Base-by-base conservation (phyloP, 345 rosid species). In the Garcia nutans region DNA sequence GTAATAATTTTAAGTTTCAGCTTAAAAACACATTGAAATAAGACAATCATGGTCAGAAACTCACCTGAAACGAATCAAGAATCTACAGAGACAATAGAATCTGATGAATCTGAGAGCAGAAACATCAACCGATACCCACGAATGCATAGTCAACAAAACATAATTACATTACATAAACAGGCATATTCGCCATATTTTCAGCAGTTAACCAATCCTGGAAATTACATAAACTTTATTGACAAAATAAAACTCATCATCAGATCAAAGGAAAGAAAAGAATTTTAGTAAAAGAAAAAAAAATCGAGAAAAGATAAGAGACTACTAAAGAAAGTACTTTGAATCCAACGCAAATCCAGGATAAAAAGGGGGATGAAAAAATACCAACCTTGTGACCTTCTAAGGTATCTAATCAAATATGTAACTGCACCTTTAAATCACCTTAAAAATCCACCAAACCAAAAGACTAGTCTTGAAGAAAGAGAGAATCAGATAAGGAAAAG, bases 61-160 rank as follows among this genome's bases (percentile, higher is more conserved):
- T 85, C 41, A 81, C 86, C 86, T 42, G 73, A 71, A 73, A 85
- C 45, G 49, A 76, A 68, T 63, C 55, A 83, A 78, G 78, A 83
- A 76, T 83, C 80, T 72, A 85, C 84, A 76, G 83, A 84, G 77
- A 78, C 71, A 75, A 71, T 0, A 79, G 84, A 84, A 82, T 66
- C 82, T 74, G 82, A 78, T 64, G 80, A 82, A 78, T 81, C 75
- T 70, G 70, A 77, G 54, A 86, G 79, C 87, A 85, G 84, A 65
- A 62, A 74, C 79, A 81, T 75, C 63, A 80, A 65, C 78, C 68
- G 57, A 77, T 76, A 70, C 80, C 83, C 79, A 70, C n/a, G 64
- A 72, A 78, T 44, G 73, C 81, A 71, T 52, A 82, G 66, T 77
- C 78, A 79, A 55, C 59, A 49, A 71, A 72, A 8, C 55, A 64